A percentile compares a stretch with the other conserved stretches of the same genome.
Evolutionary conservation across 2,329 filamentous ascomycete genomes (phyloP).

Genomic region (Mycosphaerelloides madeirae): DNA sequence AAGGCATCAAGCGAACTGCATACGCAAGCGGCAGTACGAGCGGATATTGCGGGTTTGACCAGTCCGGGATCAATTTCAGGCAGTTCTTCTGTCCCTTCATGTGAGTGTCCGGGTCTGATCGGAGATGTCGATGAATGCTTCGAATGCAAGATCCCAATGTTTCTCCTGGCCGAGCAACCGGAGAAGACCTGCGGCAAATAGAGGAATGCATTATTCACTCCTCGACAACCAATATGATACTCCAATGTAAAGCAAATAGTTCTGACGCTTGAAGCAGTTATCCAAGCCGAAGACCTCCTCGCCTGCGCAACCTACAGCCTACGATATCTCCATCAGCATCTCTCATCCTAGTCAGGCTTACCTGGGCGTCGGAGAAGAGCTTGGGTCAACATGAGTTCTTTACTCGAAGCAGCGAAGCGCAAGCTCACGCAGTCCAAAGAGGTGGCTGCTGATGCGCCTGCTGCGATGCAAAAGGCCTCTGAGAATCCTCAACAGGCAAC

Average conservation of each 20-base stretch:
- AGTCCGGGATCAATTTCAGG: background rate
- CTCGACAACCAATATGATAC: background rate
- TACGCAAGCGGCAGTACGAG: background rate
- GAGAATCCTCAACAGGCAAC: slow-evolving; percentile 46
- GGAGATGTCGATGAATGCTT: no score
- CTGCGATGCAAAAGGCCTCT: slow-evolving; percentile 35
- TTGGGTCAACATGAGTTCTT: slow-evolving; percentile 27
- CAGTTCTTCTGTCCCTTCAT: no score
- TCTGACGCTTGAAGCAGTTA: background rate
- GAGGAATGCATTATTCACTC: no score
- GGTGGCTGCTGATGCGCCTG: slow-evolving; percentile 29
- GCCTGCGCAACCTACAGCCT: background rate
- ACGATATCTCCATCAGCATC: background rate
- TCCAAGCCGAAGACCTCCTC: background rate
- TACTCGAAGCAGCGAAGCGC: slow-evolving; percentile 42
- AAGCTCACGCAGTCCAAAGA: slow-evolving; percentile 31
- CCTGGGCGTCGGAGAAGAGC: background rate
- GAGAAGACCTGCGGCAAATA: no score
- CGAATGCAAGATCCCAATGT: no score
- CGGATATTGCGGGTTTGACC: background rate
- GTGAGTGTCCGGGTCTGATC: no score
- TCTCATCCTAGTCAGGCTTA: background rate
- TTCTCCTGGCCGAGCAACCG: no score
- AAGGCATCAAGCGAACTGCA: no score
- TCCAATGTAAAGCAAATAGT: background rate